Percentiles rank a stretch among this genome's conserved stretches.
Conservation (phyloP, 169 alveolate genomes). For the Plasmodium malariae region DNA sequence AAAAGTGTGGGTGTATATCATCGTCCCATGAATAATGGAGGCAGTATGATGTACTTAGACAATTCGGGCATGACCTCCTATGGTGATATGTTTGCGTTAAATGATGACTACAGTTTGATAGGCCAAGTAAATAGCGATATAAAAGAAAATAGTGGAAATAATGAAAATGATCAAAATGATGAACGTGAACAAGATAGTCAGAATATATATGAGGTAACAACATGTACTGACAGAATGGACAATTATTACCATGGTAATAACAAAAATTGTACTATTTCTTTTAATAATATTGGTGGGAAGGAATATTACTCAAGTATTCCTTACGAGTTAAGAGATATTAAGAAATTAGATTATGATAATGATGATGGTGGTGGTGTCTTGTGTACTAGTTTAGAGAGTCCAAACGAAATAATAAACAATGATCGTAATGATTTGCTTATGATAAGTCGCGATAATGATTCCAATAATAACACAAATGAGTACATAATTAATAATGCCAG, state of each 20-base stretch:
- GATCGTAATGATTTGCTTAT: not conserved
- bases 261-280: not conserved
- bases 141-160: not conserved
- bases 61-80: not conserved
- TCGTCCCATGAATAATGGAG: not conserved
- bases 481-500: too few relatives aligned
- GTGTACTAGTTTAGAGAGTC: not conserved
- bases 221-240: not conserved
- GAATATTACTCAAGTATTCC: not conserved
- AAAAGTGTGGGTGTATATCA: slow-evolving; percentile 1
- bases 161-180: not conserved
- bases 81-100: too few relatives aligned
- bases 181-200: not conserved
- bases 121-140: not conserved
- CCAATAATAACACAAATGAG: too few relatives aligned
- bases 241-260: not conserved
- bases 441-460: not conserved
- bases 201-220: not conserved
- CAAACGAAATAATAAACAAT: not conserved
- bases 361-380: too few relatives aligned
- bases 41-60: not conserved
- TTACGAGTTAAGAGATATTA: not conserved
- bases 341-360: not conserved
- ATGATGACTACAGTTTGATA: too few relatives aligned
- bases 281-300: not conserved